Evolutionary conservation across 2,329 filamentous ascomycete species (phyloP).

Genomic region (Cordyceps cicadae): DNA sequence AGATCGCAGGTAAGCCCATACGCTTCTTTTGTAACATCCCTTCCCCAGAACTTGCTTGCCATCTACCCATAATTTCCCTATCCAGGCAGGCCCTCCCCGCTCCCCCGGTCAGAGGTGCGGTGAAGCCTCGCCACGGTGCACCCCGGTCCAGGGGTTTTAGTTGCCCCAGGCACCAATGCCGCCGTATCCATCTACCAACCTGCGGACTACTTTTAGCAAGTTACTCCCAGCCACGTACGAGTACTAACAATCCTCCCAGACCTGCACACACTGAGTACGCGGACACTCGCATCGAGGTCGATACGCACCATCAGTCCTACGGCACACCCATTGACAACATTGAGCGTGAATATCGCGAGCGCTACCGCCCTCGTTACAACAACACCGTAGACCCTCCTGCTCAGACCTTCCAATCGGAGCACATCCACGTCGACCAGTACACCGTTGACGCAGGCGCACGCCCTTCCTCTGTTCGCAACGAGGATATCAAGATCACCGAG

Average conservation of each 20-base stretch:
- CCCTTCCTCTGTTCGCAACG: slow-evolving; percentile 36
- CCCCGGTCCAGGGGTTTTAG: slow-evolving; percentile 5
- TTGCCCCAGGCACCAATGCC: neutral
- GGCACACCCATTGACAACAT: slow-evolving; percentile 52
- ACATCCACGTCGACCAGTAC: slow-evolving; percentile 25
- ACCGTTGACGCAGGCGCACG: slow-evolving; percentile 30
- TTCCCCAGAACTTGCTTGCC: slow-evolving; percentile 1
- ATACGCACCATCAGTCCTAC: slow-evolving; percentile 41
- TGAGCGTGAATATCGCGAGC: slow-evolving; percentile 59
- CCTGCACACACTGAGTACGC: slow-evolving; percentile 40
- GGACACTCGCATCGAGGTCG: slow-evolving; percentile 59
- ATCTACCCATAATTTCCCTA: slow-evolving; percentile 9
- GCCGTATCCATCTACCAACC: neutral
- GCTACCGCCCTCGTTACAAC: slow-evolving; percentile 44
- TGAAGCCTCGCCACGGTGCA: neutral
- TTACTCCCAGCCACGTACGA: no score
- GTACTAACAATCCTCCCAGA: slow-evolving; percentile 17
- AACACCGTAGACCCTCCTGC: slow-evolving; percentile 24
- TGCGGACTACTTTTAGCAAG: no score
- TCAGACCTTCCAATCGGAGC: slow-evolving; percentile 20
- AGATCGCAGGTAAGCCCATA: slow-evolving; percentile 44
- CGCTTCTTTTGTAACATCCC: neutral
- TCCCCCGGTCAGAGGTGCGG: slow-evolving; percentile 8
- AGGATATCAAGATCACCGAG: slow-evolving; percentile 53
- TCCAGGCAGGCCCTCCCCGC: slow-evolving; percentile 5